Evolutionary conservation across 2,329 filamentous ascomycete species (phyloP).

Genomic region (Penicillium sp.): DNA sequence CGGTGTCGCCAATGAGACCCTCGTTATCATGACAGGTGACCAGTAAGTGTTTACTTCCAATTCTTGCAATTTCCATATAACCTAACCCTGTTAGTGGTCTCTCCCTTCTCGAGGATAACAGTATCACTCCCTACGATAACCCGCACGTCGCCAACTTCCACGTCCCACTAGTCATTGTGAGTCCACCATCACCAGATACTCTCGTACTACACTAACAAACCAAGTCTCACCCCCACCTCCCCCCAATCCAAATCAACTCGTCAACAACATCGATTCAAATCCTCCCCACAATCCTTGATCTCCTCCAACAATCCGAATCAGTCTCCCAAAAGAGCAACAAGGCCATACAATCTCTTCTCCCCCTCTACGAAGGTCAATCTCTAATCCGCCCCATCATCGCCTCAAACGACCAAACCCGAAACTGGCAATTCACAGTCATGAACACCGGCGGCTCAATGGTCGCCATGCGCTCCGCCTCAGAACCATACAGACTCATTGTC

Average conservation of each 20-base stretch:
- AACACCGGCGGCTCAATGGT: conserved; percentile 50
- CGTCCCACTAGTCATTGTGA: conserved; percentile 24
- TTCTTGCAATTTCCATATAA: neutral
- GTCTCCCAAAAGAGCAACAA: conserved; percentile 33
- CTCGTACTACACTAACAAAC: neutral
- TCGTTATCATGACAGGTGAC: conserved; percentile 31
- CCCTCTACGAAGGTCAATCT: conserved; percentile 51
- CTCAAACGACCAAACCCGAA: conserved; percentile 32
- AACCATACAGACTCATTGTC: conserved; percentile 69
- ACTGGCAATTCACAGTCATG: conserved; percentile 38
- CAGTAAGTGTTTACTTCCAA: conserved; percentile 9
- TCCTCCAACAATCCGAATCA: conserved; percentile 44
- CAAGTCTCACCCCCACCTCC: conserved; percentile 24
- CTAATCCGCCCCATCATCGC: conserved; percentile 44
- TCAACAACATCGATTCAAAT: conserved; percentile 34
- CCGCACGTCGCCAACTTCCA: conserved; percentile 28
- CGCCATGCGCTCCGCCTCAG: conserved; percentile 71
- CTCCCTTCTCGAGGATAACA: conserved; percentile 27
- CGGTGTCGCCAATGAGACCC: conserved; percentile 29
- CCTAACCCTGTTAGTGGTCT: conserved; percentile 11
- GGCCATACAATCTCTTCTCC: conserved; percentile 41
- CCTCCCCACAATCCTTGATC: conserved; percentile 49
- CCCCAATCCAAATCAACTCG: conserved; percentile 20
- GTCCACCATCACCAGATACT: neutral
- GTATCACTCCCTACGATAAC: conserved; percentile 28